Percentiles rank a stretch among this genome's conserved stretches.
phyloP scores from a whole-genome alignment of 2,329 filamentous ascomycete genomes.

The Esteya vermicola region DNA sequence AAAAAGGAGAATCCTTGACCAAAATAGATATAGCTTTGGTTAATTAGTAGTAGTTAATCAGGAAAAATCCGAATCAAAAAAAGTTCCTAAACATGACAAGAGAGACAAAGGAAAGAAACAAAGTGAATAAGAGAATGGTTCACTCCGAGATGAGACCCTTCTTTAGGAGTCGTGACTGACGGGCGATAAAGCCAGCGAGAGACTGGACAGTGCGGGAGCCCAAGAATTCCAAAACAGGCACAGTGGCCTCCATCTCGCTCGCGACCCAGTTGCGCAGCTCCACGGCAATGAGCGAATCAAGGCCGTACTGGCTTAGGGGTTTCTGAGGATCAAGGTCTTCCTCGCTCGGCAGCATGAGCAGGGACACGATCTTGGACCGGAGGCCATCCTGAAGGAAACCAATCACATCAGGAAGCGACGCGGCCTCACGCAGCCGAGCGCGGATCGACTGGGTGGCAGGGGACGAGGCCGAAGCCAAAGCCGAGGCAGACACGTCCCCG shows the following conservation, averaged over 20 bases:
- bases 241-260: constrained; percentile 10
- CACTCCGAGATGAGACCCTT: constrained; percentile 4
- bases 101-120: no score
- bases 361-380: constrained; percentile 6
- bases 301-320: constrained; percentile 8
- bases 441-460: constrained; percentile 2
- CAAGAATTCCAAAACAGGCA: constrained; percentile 10
- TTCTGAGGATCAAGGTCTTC: constrained; percentile 8
- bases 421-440: constrained; percentile 4
- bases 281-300: constrained; percentile 11
- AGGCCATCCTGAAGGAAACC: constrained; percentile 4
- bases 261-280: constrained; percentile 11
- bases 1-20: no score
- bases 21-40: no score
- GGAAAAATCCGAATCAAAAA: not conserved
- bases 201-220: constrained; percentile 8
- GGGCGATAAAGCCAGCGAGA: constrained; percentile 6
- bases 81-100: no score
- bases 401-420: constrained; percentile 1
- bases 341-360: constrained; percentile 6
- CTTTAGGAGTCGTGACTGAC: constrained; percentile 8
- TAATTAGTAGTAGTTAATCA: not conserved
- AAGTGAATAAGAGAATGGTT: no score
- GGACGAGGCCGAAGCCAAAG: not conserved
- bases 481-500: not conserved